Conservation (phyloP, 257 asterid species). For the Solanum sitiens region DNA sequence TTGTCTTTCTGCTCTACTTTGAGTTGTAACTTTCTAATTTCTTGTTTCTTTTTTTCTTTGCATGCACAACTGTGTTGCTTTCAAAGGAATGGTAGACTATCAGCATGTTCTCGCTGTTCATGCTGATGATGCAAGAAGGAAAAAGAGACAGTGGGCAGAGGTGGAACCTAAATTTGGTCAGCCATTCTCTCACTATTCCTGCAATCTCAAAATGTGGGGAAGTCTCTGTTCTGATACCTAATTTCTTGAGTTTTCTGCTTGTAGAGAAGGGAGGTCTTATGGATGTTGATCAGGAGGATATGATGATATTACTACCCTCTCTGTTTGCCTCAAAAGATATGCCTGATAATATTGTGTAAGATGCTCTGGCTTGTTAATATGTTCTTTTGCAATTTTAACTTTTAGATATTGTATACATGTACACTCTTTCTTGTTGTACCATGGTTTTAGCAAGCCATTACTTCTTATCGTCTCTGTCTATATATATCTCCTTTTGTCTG, state of each 20-base stretch:
- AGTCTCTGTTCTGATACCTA: constrained; percentile 1
- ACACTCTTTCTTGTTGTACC: not conserved
- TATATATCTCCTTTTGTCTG: not conserved
- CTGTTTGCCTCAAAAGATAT: constrained; percentile 68
- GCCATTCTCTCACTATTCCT: constrained; percentile 13
- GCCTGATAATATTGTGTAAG: constrained; percentile 69
- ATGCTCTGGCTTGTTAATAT: constrained; percentile 5
- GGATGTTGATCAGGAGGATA: constrained; percentile 72
- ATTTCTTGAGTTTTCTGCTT: constrained; percentile 9
- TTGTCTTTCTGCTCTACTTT: not conserved
- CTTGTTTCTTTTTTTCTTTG: not conserved
- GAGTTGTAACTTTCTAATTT: not conserved
- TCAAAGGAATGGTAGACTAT: constrained; percentile 85
- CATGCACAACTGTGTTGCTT: constrained; percentile 7
- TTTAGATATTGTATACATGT: not conserved
- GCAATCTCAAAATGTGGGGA: not conserved
- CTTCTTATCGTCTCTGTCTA: not conserved
- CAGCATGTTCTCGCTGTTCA: constrained; percentile 91
- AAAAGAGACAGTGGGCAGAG: constrained; percentile 71
- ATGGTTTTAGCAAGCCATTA: not conserved
- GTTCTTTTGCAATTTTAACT: not conserved
- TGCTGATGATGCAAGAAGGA: constrained; percentile 51
- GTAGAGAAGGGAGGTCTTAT: constrained; percentile 48
- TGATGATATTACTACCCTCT: constrained; percentile 75
- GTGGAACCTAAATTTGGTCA: constrained; percentile 56